Base-by-base conservation (phyloP, 768 basidiomycete genomes). In the Boletus eberwhitei region DNA sequence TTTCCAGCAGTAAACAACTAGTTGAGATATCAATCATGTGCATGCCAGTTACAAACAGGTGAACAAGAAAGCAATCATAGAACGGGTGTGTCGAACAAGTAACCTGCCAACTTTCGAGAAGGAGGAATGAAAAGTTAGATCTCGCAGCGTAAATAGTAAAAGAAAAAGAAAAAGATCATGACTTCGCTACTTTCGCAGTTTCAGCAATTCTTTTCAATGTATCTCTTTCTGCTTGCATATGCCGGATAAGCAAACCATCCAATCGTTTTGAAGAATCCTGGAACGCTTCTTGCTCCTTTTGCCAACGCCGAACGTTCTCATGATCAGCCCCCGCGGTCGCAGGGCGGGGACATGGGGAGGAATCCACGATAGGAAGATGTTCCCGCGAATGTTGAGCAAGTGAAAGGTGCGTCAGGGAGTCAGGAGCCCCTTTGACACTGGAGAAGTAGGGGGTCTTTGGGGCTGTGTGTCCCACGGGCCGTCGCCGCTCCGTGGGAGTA, bases 151-250 rank as follows among this genome's bases (percentile, higher is more conserved):
- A 62, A 59, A 41, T 40, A 55, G 46, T 26, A 45, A 50, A 40
- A 16, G 1, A 37, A 8, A 32, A 16, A 52, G 36, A 47, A 39
- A 49, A 39, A 46, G 31, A 24, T 69, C 62, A 71, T 61, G 59
- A 36, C 38, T 65, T 62, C 38, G 67, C 34, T 65, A 73, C 71
- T 65, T 71, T 71, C 59, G 70, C 69, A 57, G 72, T 77, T 61
- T 66, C 71, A 49, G 91, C 85, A 66, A 93, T 91, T 72, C 83
- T 78, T 74, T 81, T 87, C 62, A 93, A 77, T 34, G 82, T 85
- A 64, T 90, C 87, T 73, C 84, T 85, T 73, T 93, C 91, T 49
- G 85, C 79, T 72, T 88, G 87, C 75, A 93, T 87, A 67, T 93
- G 91, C 68, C 87, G 84, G 50, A 84, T 73, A 49, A 93, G 73